Percentiles rank a stretch among this genome's conserved stretches.
Evolutionary conservation across 106 monocot genomes (phyloP).

Genomic region (Acorus gramineus): DNA sequence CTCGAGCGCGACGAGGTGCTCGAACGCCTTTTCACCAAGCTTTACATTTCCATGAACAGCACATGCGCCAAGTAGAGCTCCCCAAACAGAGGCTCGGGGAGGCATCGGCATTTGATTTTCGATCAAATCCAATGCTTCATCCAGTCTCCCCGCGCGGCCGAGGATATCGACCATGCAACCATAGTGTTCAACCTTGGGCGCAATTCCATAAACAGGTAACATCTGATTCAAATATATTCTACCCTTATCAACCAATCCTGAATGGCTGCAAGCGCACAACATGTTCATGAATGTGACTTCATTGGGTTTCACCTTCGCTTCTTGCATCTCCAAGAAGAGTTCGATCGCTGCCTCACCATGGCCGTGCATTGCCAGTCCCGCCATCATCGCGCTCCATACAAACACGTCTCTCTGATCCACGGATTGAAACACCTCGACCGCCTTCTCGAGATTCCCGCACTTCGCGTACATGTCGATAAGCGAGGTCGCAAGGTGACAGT

Average conservation of each 20-base stretch:
- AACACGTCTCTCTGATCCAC: slow-evolving; percentile 27
- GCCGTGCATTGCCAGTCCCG: slow-evolving; percentile 39
- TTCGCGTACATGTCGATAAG: slow-evolving; percentile 65
- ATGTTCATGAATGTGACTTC: slow-evolving; percentile 38
- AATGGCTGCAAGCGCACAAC: slow-evolving; percentile 48
- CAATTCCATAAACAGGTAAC: slow-evolving; percentile 22
- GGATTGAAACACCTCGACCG: slow-evolving; percentile 21
- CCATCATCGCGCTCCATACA: slow-evolving; percentile 53
- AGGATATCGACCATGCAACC: slow-evolving; percentile 54
- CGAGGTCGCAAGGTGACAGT: slow-evolving; percentile 34
- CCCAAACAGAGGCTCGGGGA: slow-evolving; percentile 24
- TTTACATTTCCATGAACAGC: slow-evolving; percentile 19
- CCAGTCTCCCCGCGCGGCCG: slow-evolving; percentile 38
- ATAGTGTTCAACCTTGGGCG: slow-evolving; percentile 32
- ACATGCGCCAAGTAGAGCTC: slow-evolving; percentile 49
- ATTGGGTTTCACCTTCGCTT: slow-evolving; percentile 24
- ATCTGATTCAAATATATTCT: slow-evolving; percentile 23
- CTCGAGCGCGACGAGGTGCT: slow-evolving; percentile 16
- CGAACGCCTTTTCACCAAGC: slow-evolving; percentile 23
- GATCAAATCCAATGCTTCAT: slow-evolving; percentile 33
- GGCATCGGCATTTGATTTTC: slow-evolving; percentile 20
- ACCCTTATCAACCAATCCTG: slow-evolving; percentile 36
- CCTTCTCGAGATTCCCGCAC: slow-evolving; percentile 46
- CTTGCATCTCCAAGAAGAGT: slow-evolving; percentile 33
- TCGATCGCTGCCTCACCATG: slow-evolving; percentile 29